Conservation (phyloP, 441 rosid genomes). For the Aleurites moluccanus region DNA sequence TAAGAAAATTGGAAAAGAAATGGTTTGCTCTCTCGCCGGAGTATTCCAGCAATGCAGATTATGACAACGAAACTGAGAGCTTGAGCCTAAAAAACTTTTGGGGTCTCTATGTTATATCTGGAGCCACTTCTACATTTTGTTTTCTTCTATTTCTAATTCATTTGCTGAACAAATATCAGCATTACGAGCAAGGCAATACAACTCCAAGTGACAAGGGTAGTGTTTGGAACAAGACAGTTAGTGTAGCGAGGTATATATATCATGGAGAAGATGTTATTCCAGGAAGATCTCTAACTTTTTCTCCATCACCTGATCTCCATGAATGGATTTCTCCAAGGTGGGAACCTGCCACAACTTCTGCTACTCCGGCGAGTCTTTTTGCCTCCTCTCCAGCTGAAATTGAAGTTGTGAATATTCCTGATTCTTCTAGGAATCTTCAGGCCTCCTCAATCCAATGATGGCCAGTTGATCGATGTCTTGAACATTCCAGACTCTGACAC, state of each 20-base stretch:
- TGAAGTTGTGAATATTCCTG: slow-evolving; percentile 8
- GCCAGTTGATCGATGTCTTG: neutral
- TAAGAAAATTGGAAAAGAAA: slow-evolving; percentile 27
- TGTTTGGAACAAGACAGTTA: slow-evolving; percentile 20
- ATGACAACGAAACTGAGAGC: slow-evolving; percentile 19
- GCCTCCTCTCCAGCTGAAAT: slow-evolving; percentile 8
- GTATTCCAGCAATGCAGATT: slow-evolving; percentile 8
- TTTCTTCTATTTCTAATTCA: slow-evolving; percentile 30
- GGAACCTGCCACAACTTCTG: slow-evolving; percentile 4
- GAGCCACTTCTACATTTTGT: slow-evolving; percentile 40
- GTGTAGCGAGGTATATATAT: slow-evolving; percentile 23
- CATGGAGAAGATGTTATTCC: slow-evolving; percentile 10
- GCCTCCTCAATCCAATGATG: neutral
- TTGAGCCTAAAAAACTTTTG: slow-evolving; percentile 25
- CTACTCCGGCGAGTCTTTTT: neutral
- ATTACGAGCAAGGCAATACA: neutral
- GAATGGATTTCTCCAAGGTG: slow-evolving; percentile 21
- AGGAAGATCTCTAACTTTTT: slow-evolving; percentile 6
- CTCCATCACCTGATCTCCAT: slow-evolving; percentile 10
- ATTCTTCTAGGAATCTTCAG: slow-evolving; percentile 5
- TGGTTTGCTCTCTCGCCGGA: slow-evolving; percentile 29
- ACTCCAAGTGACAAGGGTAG: slow-evolving; percentile 5
- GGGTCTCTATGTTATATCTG: slow-evolving; percentile 22
- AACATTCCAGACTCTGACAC: slow-evolving; percentile 2
- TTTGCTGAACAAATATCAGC: slow-evolving; percentile 16